These are phyloP conservation scores for Entelexis sorbosivorans DNA, from an alignment of 1,139 yeast genomes.

Conservation along the genomic window DNA sequence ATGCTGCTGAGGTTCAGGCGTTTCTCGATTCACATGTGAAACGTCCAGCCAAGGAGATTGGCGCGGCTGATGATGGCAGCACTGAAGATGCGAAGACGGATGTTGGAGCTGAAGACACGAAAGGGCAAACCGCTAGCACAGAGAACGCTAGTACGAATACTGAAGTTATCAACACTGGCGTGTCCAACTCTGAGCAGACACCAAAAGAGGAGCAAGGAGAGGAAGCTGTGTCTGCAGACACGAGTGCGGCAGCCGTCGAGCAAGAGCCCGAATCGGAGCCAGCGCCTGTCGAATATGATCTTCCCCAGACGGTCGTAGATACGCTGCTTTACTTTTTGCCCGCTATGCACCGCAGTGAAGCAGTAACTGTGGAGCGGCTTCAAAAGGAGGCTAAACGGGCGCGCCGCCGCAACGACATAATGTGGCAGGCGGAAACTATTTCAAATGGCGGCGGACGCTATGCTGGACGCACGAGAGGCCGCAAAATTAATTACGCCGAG, in stretches of 20 bases:
- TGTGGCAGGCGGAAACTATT: conserved; percentile 25
- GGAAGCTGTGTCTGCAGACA: too few relatives aligned
- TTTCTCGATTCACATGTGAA: conserved; percentile 21
- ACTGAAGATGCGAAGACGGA: not conserved
- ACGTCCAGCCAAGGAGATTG: not conserved
- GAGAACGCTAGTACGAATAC: not conserved
- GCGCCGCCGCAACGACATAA: conserved; percentile 23
- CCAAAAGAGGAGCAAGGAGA: too few relatives aligned
- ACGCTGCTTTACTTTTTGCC: conserved; percentile 14
- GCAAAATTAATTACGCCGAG: conserved; percentile 30
- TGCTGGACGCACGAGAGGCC: conserved; percentile 32
- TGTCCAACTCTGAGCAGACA: too few relatives aligned
- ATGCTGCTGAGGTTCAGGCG: conserved; percentile 24
- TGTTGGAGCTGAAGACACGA: not conserved
- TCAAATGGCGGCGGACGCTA: conserved; percentile 29
- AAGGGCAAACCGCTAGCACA: not conserved
- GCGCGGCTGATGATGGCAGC: not conserved
- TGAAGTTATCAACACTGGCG: too few relatives aligned
- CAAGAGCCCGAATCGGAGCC: not conserved
- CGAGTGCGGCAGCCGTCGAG: too few relatives aligned
- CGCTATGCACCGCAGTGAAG: conserved; percentile 15
- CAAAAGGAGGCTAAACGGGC: conserved; percentile 26
- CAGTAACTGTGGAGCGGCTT: conserved; percentile 10
- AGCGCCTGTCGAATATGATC: conserved; percentile 12
- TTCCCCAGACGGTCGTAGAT: conserved; percentile 17